Conservation (phyloP, 2,329 filamentous ascomycete genomes). For the Aureobasidium subglaciale region DNA sequence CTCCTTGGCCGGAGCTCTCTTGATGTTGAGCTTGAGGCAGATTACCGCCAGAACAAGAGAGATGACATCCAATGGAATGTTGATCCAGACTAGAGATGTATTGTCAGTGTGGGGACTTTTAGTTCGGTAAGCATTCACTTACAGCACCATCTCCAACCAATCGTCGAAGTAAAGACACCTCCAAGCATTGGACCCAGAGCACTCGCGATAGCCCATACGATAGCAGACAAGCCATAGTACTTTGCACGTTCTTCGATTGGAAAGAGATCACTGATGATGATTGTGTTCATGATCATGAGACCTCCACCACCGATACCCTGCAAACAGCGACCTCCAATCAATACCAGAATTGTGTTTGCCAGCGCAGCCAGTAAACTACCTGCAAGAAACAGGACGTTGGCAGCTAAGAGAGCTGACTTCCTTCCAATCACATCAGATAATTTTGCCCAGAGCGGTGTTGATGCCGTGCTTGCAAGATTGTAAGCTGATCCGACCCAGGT, state of each 20-base stretch:
- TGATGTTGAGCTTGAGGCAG: slow-evolving; percentile 51
- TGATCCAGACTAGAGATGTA: slow-evolving; percentile 49
- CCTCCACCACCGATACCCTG: slow-evolving; percentile 48
- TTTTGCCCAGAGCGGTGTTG: slow-evolving; percentile 13
- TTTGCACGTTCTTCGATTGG: slow-evolving; percentile 41
- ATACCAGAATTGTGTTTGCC: slow-evolving; percentile 19
- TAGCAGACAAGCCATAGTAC: slow-evolving; percentile 35
- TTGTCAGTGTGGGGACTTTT: slow-evolving; percentile 31
- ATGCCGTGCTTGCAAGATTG: slow-evolving; percentile 10
- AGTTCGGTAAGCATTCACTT: background rate
- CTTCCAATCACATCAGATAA: slow-evolving; percentile 4
- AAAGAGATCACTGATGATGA: slow-evolving; percentile 46
- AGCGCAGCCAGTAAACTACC: slow-evolving; percentile 21
- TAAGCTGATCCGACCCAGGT: slow-evolving; percentile 46
- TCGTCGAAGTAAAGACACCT: slow-evolving; percentile 31
- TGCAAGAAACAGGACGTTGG: slow-evolving; percentile 9
- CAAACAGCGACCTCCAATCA: slow-evolving; percentile 51
- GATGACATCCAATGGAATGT: slow-evolving; percentile 44
- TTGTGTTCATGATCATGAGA: slow-evolving; percentile 41
- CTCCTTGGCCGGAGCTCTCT: slow-evolving; percentile 41
- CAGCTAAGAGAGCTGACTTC: background rate
- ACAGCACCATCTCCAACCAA: slow-evolving; percentile 16
- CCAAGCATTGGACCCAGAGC: slow-evolving; percentile 39
- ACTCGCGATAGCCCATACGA: slow-evolving; percentile 37
- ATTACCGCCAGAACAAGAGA: slow-evolving; percentile 44